Percentiles rank a stretch among this genome's conserved stretches.
Conservation (phyloP, 176 grass and related monocot genomes). For the Eremochloa ophiuroides region DNA sequence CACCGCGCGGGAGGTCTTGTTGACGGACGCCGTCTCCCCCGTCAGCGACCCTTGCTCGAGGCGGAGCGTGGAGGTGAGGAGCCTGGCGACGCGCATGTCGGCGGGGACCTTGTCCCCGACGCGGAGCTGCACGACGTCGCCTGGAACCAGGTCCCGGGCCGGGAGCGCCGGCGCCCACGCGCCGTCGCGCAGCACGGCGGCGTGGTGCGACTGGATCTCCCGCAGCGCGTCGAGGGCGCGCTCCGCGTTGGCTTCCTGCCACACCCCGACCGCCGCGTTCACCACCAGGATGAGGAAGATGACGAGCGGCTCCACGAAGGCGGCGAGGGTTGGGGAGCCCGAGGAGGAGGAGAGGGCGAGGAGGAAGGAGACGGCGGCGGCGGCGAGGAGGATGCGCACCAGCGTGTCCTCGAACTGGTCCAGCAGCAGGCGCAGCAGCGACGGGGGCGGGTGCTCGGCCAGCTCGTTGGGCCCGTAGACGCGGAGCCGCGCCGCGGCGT, state of each 20-base stretch:
- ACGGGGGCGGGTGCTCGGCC: conserved; percentile 67
- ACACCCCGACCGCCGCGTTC: conserved; percentile 84
- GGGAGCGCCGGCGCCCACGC: conserved; percentile 49
- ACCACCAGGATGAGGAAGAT: conserved; percentile 94
- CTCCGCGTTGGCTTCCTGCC: conserved; percentile 98
- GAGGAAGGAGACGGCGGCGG: conserved; percentile 82
- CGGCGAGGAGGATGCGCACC: conserved; percentile 74
- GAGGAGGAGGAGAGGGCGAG: conserved; percentile 64
- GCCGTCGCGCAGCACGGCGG: conserved; percentile 53
- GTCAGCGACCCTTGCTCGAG: conserved; percentile 87
- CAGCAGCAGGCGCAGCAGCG: conserved; percentile 53
- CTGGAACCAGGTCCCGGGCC: conserved; percentile 62
- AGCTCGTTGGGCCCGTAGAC: conserved; percentile 65
- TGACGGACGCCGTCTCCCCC: conserved; percentile 83
- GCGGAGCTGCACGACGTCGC: conserved; percentile 70
- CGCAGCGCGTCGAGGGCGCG: conserved; percentile 72
- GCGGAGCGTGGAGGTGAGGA: conserved; percentile 82
- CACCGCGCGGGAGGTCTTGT: conserved; percentile 65
- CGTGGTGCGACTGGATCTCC: conserved; percentile 88
- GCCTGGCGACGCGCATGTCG: conserved; percentile 64
- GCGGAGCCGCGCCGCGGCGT: conserved; percentile 34
- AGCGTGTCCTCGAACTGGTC: conserved; percentile 92
- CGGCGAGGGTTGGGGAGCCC: conserved; percentile 34
- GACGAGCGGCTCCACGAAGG: conserved; percentile 92
- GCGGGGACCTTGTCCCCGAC: conserved; percentile 91